These are phyloP conservation scores for Boletus patriciae DNA, from an alignment of 768 basidiomycete genomes.

Conservation along the genomic window DNA sequence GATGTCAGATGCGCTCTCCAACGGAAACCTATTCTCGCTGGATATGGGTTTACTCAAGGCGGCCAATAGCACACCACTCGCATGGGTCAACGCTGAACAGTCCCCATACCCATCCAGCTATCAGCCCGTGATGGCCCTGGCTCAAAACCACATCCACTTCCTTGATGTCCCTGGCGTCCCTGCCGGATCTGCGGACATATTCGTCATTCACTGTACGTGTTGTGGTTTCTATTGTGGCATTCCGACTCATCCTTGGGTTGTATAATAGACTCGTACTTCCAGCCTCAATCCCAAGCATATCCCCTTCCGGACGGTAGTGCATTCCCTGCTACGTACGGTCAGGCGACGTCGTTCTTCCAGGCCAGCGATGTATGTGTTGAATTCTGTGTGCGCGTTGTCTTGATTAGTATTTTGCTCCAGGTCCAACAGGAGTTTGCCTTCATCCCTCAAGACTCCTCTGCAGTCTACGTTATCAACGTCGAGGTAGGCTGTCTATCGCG, in stretches of 20 bases:
- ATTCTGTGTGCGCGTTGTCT: neutral
- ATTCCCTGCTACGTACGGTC: conserved; percentile 70
- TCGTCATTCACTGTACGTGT: conserved; percentile 84
- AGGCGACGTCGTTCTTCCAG: conserved; percentile 70
- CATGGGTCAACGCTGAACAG: conserved; percentile 64
- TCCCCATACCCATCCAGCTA: conserved; percentile 60
- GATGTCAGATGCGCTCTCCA: conserved; percentile 63
- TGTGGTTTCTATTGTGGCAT: no score
- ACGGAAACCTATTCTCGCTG: conserved; percentile 63
- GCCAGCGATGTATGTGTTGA: conserved; percentile 43
- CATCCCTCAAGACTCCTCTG: conserved; percentile 70
- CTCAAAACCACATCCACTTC: conserved; percentile 87
- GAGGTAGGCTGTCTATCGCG: conserved; percentile 39
- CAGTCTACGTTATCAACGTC: conserved; percentile 74
- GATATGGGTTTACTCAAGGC: conserved; percentile 66
- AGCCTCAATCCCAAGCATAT: conserved; percentile 65
- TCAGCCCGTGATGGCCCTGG: conserved; percentile 74
- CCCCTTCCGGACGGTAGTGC: conserved; percentile 42
- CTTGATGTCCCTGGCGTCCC: conserved; percentile 64
- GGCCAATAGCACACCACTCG: conserved; percentile 55
- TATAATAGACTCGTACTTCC: conserved; percentile 69
- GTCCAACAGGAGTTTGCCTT: conserved; percentile 77
- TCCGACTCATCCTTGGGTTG: neutral
- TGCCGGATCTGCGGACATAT: conserved; percentile 75
- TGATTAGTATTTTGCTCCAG: conserved; percentile 26